Evolutionary conservation across 1,284 basidiomycete species (phyloP).

Genomic region (Cutaneotrichosporon dermatis): DNA sequence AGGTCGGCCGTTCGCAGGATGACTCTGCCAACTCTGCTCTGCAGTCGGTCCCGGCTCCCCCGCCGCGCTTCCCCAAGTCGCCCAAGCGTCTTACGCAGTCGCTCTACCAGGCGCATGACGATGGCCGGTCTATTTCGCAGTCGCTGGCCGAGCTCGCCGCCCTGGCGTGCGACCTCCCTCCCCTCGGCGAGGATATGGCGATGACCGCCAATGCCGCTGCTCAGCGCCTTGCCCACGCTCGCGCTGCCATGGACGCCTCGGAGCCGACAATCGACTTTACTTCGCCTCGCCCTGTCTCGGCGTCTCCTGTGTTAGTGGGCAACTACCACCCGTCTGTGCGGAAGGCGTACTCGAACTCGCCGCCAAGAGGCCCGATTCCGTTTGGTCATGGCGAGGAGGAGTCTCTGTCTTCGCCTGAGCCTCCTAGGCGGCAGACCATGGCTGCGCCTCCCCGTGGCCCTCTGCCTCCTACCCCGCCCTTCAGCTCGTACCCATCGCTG

Average conservation of each 20-base stretch:
- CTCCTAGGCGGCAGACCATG: neutral
- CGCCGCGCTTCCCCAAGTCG: constrained; percentile 8
- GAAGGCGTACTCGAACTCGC: neutral
- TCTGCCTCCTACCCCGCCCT: constrained; percentile 22
- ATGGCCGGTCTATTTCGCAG: constrained; percentile 17
- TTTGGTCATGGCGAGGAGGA: neutral
- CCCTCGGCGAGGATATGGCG: constrained; percentile 13
- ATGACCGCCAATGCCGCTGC: constrained; percentile 5
- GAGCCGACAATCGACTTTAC: neutral
- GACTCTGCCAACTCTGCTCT: neutral
- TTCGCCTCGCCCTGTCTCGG: neutral
- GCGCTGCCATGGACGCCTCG: constrained; percentile 3
- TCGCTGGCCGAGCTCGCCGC: constrained; percentile 20
- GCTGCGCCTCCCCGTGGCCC: constrained; percentile 1
- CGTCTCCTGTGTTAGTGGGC: neutral
- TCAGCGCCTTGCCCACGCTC: constrained; percentile 9
- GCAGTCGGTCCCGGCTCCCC: neutral
- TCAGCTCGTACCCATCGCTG: constrained; percentile 34
- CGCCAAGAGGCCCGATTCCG: neutral
- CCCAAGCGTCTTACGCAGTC: constrained; percentile 2
- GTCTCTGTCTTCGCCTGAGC: neutral
- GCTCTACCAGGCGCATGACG: constrained; percentile 18
- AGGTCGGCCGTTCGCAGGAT: neutral
- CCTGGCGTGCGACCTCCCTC: constrained; percentile 18
- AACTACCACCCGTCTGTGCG: neutral